Evolutionary conservation across 345 rosid species (phyloP).

Genomic region (Carallia brachiata): DNA sequence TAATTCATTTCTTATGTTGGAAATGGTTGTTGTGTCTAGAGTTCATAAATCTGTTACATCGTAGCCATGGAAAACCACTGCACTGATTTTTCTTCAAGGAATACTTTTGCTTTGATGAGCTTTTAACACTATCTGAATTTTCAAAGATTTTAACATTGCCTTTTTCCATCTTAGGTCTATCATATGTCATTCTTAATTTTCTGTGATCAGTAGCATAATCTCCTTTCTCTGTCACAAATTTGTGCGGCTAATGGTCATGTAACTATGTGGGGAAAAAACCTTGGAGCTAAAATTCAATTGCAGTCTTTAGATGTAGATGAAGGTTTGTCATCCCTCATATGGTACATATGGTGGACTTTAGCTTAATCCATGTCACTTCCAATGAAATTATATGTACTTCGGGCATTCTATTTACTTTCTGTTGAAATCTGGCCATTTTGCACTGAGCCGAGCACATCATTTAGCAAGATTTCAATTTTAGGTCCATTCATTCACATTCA

Average conservation of each 20-base stretch:
- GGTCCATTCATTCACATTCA: background rate
- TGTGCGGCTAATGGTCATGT: background rate
- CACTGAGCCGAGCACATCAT: too few relatives aligned
- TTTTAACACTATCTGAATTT: background rate
- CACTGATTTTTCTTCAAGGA: background rate
- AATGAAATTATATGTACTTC: too few relatives aligned
- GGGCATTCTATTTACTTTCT: too few relatives aligned
- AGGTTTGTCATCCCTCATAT: too few relatives aligned
- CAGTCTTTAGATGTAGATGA: too few relatives aligned
- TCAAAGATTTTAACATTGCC: background rate
- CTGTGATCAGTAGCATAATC: background rate
- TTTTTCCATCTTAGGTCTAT: background rate
- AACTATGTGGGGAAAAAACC: too few relatives aligned
- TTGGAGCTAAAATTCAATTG: too few relatives aligned
- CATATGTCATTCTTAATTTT: background rate
- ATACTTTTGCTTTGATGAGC: background rate
- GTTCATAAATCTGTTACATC: background rate
- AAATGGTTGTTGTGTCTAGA: background rate
- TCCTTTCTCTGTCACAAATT: background rate
- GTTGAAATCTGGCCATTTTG: too few relatives aligned
- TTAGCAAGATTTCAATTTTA: background rate
- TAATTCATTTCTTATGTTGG: slow-evolving; percentile 2
- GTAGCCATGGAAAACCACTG: background rate
- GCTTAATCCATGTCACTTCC: too few relatives aligned
- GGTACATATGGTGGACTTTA: too few relatives aligned